Evolutionary conservation across 1,284 basidiomycete species (phyloP).

Genomic region (Boletus smithii): DNA sequence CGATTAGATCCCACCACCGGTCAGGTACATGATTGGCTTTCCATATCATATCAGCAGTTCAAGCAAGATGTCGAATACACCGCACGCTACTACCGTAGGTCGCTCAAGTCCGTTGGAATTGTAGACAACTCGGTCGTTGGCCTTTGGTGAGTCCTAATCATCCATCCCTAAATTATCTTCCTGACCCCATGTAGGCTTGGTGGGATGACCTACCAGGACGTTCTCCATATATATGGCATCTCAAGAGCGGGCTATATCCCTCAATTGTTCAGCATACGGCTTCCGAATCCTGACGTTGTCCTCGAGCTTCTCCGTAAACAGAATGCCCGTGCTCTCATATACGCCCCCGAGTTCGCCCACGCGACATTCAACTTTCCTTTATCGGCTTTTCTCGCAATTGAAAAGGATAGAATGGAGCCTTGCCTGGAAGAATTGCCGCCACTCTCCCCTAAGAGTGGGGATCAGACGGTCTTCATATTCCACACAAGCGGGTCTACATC

Average conservation of each 20-base stretch:
- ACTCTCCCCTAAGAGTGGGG: constrained; percentile 40
- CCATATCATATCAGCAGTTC: constrained; percentile 54
- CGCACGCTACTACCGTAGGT: constrained; percentile 52
- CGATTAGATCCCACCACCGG: constrained; percentile 35
- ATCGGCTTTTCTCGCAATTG: constrained; percentile 45
- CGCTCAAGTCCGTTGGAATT: constrained; percentile 44
- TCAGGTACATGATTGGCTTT: constrained; percentile 43
- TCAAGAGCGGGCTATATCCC: constrained; percentile 70
- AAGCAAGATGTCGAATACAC: constrained; percentile 50
- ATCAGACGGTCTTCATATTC: constrained; percentile 60
- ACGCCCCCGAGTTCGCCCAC: constrained; percentile 47
- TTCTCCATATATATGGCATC: constrained; percentile 67
- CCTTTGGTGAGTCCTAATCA: constrained; percentile 49
- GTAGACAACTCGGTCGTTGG: constrained; percentile 57
- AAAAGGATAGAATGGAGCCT: constrained; percentile 38
- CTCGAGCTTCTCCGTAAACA: constrained; percentile 59
- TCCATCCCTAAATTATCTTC: constrained; percentile 3
- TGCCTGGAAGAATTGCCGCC: constrained; percentile 43
- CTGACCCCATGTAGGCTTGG: constrained; percentile 48
- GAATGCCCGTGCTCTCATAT: constrained; percentile 57
- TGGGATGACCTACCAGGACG: constrained; percentile 64
- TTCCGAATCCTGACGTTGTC: constrained; percentile 65
- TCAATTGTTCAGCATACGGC: constrained; percentile 66
- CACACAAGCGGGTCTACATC: constrained; percentile 75
- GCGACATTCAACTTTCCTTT: constrained; percentile 42